These are phyloP conservation scores for Cardamine occulta DNA, from an alignment of 345 rosid species.

Conservation along the genomic window DNA sequence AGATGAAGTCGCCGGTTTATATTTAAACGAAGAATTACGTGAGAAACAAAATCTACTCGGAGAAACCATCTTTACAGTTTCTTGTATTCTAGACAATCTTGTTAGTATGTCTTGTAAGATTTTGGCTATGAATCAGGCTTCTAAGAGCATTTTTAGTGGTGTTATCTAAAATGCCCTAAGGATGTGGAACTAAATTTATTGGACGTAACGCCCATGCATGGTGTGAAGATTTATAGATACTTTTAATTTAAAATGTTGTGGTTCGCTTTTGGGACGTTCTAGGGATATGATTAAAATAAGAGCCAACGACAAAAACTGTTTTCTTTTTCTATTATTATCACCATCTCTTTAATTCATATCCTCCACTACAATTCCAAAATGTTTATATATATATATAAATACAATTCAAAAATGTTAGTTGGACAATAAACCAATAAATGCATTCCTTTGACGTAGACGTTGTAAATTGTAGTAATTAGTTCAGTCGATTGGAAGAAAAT, in stretches of 20 bases:
- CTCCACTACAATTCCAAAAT: not conserved
- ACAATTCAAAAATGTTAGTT: not conserved
- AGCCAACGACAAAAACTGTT: not conserved
- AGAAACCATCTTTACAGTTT: not conserved
- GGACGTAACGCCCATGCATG: not conserved
- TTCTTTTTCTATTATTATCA: not conserved
- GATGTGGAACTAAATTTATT: not conserved
- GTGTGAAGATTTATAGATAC: not conserved
- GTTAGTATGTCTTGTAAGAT: not conserved
- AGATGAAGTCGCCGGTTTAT: too few relatives aligned
- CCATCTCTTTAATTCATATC: not conserved
- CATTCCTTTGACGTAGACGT: not conserved
- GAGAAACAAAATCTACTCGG: too few relatives aligned
- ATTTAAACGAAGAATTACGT: too few relatives aligned
- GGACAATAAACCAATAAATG: not conserved
- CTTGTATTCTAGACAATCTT: too few relatives aligned
- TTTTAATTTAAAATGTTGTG: not conserved
- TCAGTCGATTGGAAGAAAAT: too few relatives aligned
- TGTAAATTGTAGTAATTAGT: too few relatives aligned
- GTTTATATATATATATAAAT: not conserved
- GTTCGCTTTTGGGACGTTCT: not conserved
- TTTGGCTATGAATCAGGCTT: not conserved
- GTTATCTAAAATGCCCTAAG: too few relatives aligned
- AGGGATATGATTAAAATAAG: not conserved
- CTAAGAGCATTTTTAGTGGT: too few relatives aligned